Conservation (phyloP, 768 basidiomycete species). For the Mycena kentingensis region DNA sequence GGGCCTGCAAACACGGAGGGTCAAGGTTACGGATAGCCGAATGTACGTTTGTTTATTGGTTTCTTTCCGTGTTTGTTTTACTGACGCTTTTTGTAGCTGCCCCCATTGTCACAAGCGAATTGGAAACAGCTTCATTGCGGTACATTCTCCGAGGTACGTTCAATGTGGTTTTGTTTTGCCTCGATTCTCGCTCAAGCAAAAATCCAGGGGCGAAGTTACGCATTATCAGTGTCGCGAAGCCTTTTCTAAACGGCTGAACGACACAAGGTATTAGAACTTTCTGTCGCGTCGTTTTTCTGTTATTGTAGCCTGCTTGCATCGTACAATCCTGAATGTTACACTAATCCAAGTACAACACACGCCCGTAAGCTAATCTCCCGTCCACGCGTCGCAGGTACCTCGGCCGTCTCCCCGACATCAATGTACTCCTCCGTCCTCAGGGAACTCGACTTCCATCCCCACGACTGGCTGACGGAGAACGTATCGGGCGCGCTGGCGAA, state of each 20-base stretch:
- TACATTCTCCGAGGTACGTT: slow-evolving; percentile 84
- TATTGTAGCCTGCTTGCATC: background rate
- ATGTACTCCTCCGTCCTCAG: slow-evolving; percentile 52
- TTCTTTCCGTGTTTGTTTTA: background rate
- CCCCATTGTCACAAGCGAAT: slow-evolving; percentile 95
- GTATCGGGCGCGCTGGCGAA: slow-evolving; percentile 87
- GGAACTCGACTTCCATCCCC: slow-evolving; percentile 85
- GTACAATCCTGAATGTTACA: no score
- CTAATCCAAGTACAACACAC: slow-evolving; percentile 76
- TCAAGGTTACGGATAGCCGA: slow-evolving; percentile 88
- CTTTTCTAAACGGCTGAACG: slow-evolving; percentile 61
- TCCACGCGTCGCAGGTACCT: slow-evolving; percentile 29
- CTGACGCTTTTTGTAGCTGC: slow-evolving; percentile 55
- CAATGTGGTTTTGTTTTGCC: no score
- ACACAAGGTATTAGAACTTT: slow-evolving; percentile 35
- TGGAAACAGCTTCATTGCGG: slow-evolving; percentile 91
- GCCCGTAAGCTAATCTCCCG: slow-evolving; percentile 71
- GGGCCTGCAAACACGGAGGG: slow-evolving; percentile 74
- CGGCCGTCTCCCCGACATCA: slow-evolving; percentile 40
- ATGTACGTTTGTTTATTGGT: slow-evolving; percentile 62
- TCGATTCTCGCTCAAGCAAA: background rate
- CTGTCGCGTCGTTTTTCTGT: background rate
- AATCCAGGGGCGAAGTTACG: slow-evolving; percentile 85
- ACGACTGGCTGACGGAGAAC: slow-evolving; percentile 84
- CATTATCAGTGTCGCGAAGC: slow-evolving; percentile 94